Conservation (phyloP, 768 basidiomycete genomes). For the Termitomyces eurrhizus region DNA sequence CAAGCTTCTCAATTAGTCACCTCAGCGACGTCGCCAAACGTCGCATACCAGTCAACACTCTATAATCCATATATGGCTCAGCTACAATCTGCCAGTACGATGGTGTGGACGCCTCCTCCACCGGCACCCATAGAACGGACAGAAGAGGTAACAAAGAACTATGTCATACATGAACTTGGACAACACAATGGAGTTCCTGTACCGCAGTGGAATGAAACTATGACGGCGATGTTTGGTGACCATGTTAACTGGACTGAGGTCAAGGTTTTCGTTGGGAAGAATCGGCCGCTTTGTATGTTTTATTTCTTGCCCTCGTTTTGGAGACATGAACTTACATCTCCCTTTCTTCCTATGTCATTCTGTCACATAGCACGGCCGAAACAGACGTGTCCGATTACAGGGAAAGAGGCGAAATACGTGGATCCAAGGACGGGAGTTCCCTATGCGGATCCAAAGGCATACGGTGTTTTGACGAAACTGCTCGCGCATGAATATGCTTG, state of each 20-base stretch:
- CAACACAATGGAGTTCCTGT: slow-evolving; percentile 44
- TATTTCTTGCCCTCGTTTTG: neutral
- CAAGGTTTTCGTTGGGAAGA: slow-evolving; percentile 59
- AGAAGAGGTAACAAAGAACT: slow-evolving; percentile 62
- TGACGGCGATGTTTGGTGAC: slow-evolving; percentile 81
- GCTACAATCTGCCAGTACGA: slow-evolving; percentile 5
- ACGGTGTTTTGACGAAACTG: slow-evolving; percentile 54
- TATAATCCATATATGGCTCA: slow-evolving; percentile 17
- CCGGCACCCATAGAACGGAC: slow-evolving; percentile 30
- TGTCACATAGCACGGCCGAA: slow-evolving; percentile 53
- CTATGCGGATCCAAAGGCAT: slow-evolving; percentile 69
- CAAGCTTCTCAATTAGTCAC: neutral
- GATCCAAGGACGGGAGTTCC: slow-evolving; percentile 82
- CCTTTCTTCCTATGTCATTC: neutral
- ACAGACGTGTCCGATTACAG: slow-evolving; percentile 74
- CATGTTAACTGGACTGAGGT: slow-evolving; percentile 79
- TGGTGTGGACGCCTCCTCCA: slow-evolving; percentile 9
- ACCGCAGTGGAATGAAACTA: slow-evolving; percentile 67
- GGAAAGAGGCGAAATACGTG: slow-evolving; percentile 68
- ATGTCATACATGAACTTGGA: slow-evolving; percentile 61
- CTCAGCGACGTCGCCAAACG: slow-evolving; percentile 8
- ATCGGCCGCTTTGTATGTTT: slow-evolving; percentile 57
- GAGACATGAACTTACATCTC: neutral
- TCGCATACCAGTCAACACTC: slow-evolving; percentile 11
- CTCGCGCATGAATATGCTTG: slow-evolving; percentile 71